Conservation (phyloP, 306 rosid genomes). For the Gynostemma pentaphyllum region DNA sequence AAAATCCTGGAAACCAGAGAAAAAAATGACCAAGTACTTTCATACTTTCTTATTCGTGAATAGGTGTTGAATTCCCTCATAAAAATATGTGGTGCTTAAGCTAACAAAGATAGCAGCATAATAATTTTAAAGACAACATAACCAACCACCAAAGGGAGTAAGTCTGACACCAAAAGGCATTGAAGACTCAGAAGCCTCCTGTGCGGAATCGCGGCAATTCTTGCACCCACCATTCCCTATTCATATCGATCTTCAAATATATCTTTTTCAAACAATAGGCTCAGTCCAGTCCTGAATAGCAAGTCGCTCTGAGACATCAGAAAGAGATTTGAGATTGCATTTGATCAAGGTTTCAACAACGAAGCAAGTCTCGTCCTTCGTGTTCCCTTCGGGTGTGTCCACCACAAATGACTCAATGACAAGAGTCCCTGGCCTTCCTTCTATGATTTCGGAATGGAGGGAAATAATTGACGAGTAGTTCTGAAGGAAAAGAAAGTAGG, state of each 20-base stretch:
- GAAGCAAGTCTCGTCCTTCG: slow-evolving; percentile 85
- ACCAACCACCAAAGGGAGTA: slow-evolving; percentile 1
- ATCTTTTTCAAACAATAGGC: slow-evolving; percentile 47
- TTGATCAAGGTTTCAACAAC: slow-evolving; percentile 80
- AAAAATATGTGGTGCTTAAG: slow-evolving; percentile 7
- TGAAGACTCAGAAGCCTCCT: slow-evolving; percentile 4
- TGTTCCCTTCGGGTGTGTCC: slow-evolving; percentile 93
- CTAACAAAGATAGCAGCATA: not conserved
- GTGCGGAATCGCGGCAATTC: slow-evolving; percentile 2
- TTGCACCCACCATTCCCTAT: not conserved
- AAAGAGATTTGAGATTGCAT: slow-evolving; percentile 94
- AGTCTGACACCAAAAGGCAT: not conserved
- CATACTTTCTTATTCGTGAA: slow-evolving; percentile 10
- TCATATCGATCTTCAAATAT: not conserved
- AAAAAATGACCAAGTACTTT: not conserved
- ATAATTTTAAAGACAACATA: slow-evolving; percentile 4
- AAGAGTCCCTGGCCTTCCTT: slow-evolving; percentile 87
- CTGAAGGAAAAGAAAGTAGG: slow-evolving; percentile 26
- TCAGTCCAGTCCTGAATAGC: slow-evolving; percentile 83
- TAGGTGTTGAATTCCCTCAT: slow-evolving; percentile 6
- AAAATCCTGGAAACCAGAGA: slow-evolving; percentile 5
- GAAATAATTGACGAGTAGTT: slow-evolving; percentile 86
- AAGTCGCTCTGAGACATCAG: slow-evolving; percentile 74
- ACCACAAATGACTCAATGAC: slow-evolving; percentile 91
- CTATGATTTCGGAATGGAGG: slow-evolving; percentile 71